Conservation (phyloP, 148 eudicot species). For the Diospyros lotus region DNA sequence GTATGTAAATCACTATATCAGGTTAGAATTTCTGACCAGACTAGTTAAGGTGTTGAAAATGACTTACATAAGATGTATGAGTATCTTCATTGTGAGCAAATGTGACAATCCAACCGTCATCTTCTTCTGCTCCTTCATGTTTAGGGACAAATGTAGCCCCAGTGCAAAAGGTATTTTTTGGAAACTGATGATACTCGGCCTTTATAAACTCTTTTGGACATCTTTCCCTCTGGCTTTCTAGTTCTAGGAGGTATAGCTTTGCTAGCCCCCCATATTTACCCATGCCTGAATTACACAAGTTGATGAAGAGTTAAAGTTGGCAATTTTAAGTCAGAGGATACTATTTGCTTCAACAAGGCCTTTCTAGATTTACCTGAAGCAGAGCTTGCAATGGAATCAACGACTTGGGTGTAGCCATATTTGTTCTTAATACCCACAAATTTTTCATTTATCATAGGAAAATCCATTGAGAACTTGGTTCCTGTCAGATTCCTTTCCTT, state of each 20-base stretch:
- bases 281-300: constrained; percentile 22
- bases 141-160: constrained; percentile 38
- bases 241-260: constrained; percentile 32
- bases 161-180: constrained; percentile 33
- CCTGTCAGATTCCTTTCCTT: constrained; percentile 25
- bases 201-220: constrained; percentile 17
- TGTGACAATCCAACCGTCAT: constrained; percentile 46
- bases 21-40: no score
- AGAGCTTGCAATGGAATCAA: constrained; percentile 29
- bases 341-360: not conserved
- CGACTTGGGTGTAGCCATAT: constrained; percentile 31
- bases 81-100: constrained; percentile 36
- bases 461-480: not conserved
- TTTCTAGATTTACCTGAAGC: constrained; percentile 18
- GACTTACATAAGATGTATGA: constrained; percentile 29
- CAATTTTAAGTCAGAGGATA: no score
- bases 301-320: no score
- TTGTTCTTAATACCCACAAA: constrained; percentile 21
- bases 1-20: not conserved
- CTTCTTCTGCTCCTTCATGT: constrained; percentile 29
- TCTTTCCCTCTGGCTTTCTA: not conserved
- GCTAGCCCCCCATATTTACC: constrained; percentile 38
- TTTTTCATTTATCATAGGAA: constrained; percentile 39
- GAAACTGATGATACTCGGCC: constrained; percentile 35
- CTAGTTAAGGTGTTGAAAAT: not conserved